phyloP scores from a whole-genome alignment of 2,329 filamentous ascomycete genomes.

The Epichloe baconii region DNA sequence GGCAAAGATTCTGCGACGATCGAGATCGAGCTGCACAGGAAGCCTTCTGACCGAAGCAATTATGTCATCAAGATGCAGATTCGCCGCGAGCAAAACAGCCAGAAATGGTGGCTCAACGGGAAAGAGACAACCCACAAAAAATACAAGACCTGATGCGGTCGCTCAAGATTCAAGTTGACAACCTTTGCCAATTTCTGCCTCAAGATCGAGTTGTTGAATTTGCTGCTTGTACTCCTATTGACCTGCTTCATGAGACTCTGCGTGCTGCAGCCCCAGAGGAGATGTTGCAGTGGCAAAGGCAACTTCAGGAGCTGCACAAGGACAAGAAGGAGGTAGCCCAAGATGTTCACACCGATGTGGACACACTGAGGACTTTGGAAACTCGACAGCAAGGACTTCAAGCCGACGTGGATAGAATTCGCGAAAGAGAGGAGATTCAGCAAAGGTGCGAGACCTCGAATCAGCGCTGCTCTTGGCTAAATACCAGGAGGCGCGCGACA shows the following conservation, averaged over 20 bases:
- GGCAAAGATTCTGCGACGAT: conserved; percentile 65
- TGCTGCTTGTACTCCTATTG: conserved; percentile 66
- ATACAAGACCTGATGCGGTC: conserved; percentile 54
- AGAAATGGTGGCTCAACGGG: conserved; percentile 66
- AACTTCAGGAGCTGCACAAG: conserved; percentile 57
- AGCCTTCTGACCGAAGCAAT: conserved; percentile 47
- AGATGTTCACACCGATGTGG: conserved; percentile 44
- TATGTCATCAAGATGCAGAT: conserved; percentile 65
- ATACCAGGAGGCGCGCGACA: conserved; percentile 43
- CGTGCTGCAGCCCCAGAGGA: conserved; percentile 73
- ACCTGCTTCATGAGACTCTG: conserved; percentile 74
- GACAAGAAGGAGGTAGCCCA: conserved; percentile 51
- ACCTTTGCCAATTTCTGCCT: conserved; percentile 90
- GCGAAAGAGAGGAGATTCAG: conserved; percentile 58
- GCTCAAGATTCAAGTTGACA: conserved; percentile 90
- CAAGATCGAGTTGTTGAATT: conserved; percentile 96
- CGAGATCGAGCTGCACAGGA: conserved; percentile 76
- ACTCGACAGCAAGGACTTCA: conserved; percentile 61
- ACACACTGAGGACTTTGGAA: conserved; percentile 54
- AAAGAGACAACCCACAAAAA: conserved; percentile 45
- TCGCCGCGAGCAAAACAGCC: conserved; percentile 67
- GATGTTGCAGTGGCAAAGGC: conserved; percentile 66
- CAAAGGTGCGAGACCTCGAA: conserved; percentile 50
- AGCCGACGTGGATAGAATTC: conserved; percentile 70
- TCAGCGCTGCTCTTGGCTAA: conserved; percentile 51